Evolutionary conservation across 1,284 basidiomycete species (phyloP).

Genomic region (Fomitopsis betulina): DNA sequence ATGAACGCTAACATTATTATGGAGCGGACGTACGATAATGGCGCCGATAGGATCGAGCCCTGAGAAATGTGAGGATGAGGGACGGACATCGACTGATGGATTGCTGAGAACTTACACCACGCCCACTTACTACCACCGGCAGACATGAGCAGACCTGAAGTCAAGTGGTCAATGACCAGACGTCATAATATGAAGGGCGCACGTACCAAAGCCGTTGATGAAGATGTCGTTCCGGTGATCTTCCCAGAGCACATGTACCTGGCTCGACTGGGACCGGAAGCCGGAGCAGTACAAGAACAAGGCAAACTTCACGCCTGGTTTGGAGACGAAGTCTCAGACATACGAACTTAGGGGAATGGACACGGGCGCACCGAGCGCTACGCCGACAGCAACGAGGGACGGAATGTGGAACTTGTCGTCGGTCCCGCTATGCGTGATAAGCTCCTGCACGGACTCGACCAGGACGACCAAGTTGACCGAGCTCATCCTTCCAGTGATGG

Average conservation of each 20-base stretch:
- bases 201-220: constrained; percentile 71
- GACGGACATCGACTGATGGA: not conserved
- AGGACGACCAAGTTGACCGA: constrained; percentile 83
- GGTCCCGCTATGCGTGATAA: constrained; percentile 53
- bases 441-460: constrained; percentile 75
- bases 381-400: constrained; percentile 78
- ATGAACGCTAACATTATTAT: not conserved
- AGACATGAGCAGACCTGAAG: constrained; percentile 80
- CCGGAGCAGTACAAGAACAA: constrained; percentile 88
- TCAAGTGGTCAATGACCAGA: constrained; percentile 24
- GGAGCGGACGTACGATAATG: constrained; percentile 50
- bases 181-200: not conserved
- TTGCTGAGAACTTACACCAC: constrained; percentile 59
- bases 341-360: constrained; percentile 5
- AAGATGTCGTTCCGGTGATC: constrained; percentile 92
- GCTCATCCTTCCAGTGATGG: constrained; percentile 57
- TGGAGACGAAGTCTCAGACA: not conserved
- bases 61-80: constrained; percentile 21
- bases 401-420: constrained; percentile 74
- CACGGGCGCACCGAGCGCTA: constrained; percentile 63
- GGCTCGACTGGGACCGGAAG: constrained; percentile 77
- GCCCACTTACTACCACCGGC: constrained; percentile 83
- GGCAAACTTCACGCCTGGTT: constrained; percentile 76
- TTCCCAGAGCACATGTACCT: constrained; percentile 93
- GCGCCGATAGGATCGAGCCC: constrained; percentile 81